Evolutionary conservation across 805 yeast species (phyloP).

Genomic region (Yamadazyma takamatsuzukensis): DNA sequence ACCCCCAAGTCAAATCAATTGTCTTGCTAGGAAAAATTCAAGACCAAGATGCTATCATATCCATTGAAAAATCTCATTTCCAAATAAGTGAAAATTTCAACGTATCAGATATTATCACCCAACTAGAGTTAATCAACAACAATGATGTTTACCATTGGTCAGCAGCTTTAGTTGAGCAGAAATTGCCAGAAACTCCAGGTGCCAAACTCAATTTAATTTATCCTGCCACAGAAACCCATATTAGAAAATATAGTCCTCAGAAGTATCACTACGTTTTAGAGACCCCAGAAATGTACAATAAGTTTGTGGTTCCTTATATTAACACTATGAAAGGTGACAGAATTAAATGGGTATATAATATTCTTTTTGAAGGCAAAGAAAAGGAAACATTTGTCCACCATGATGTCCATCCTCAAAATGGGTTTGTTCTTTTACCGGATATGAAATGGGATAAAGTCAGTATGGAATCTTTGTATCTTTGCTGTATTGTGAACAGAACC

Average conservation of each 20-base stretch:
- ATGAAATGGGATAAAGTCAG: constrained; percentile 92
- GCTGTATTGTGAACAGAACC: constrained; percentile 66
- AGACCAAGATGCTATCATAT: constrained; percentile 58
- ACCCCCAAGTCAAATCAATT: constrained; percentile 65
- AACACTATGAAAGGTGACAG: constrained; percentile 72
- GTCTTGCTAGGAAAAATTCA: constrained; percentile 67
- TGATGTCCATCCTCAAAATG: constrained; percentile 50
- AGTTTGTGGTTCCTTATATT: constrained; percentile 70
- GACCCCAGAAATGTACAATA: constrained; percentile 71
- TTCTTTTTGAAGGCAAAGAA: constrained; percentile 77
- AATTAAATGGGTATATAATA: constrained; percentile 86
- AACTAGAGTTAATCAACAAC: constrained; percentile 42
- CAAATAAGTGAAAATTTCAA: constrained; percentile 18
- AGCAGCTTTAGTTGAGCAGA: constrained; percentile 45
- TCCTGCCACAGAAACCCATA: constrained; percentile 88
- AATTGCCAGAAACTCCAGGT: constrained; percentile 47
- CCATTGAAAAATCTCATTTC: constrained; percentile 73
- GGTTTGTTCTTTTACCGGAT: constrained; percentile 83
- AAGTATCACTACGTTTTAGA: constrained; percentile 63
- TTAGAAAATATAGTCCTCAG: constrained; percentile 68
- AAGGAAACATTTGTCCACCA: constrained; percentile 73
- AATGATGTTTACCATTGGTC: constrained; percentile 92
- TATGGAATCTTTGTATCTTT: constrained; percentile 67
- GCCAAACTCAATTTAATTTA: constrained; percentile 74
- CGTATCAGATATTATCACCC: constrained; percentile 14